A percentile compares a stretch with the other conserved stretches of the same genome.
Evolutionary conservation across 257 asterid genomes (phyloP).

Genomic region (Petrea volubilis): DNA sequence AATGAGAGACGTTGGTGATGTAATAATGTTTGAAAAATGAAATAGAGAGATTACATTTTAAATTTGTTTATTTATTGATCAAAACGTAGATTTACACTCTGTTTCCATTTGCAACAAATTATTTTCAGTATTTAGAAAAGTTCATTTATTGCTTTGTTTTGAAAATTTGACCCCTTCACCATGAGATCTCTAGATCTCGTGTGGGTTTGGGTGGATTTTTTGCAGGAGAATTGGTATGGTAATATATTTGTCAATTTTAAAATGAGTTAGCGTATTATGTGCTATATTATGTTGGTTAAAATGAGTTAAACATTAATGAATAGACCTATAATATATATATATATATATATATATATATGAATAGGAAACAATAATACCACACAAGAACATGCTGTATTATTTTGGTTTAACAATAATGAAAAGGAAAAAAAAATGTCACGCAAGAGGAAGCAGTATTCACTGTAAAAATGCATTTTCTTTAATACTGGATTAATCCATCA

Average conservation of each 20-base stretch:
- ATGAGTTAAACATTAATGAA: too few species aligned
- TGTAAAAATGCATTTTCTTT: too few species aligned
- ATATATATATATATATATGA: too few species aligned
- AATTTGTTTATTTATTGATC: not conserved
- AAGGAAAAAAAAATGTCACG: not conserved
- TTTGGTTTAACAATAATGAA: not conserved
- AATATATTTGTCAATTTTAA: not conserved
- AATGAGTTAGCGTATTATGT: not conserved
- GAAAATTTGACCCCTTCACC: not conserved
- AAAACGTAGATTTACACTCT: not conserved
- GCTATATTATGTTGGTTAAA: not conserved
- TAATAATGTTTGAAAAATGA: constrained; percentile 18
- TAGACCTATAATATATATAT: too few species aligned
- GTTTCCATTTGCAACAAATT: constrained; percentile 11
- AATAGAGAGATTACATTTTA: constrained; percentile 13
- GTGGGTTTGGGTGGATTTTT: not conserved
- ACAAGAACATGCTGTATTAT: too few species aligned
- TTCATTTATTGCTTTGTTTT: not conserved
- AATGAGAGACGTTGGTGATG: constrained; percentile 23
- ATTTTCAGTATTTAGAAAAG: not conserved
- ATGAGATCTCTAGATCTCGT: too few species aligned
- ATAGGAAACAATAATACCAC: too few species aligned
- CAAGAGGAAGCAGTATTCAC: too few species aligned
- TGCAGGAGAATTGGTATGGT: not conserved
- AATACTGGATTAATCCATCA: too few species aligned